Evolutionary conservation across 2,329 filamentous ascomycete genomes (phyloP), one percentile per base, ranked within the genome.

Genomic region (Neospermospora avenae): DNA sequence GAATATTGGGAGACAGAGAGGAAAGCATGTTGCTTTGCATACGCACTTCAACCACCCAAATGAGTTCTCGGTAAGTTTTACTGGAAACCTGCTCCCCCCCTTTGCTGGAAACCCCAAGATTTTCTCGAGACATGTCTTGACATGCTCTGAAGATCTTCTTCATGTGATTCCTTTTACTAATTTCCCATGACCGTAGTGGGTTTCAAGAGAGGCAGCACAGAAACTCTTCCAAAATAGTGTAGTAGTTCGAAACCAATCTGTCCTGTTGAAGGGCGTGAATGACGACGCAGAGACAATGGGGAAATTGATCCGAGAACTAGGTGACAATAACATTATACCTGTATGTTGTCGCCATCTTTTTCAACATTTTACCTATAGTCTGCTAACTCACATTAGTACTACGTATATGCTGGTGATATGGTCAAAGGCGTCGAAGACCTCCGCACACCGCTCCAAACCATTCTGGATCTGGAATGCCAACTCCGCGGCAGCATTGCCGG

Each of bases 331-430:
- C 45, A 79, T 87, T 49, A 74, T 79, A 53, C 84, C 84, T 5
- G 81, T 84, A 69, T 65, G 80, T 68, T n/a, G 45, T 28, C 39
- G n/a, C n/a, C 28, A 20, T 52, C 46, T 34, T 44, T 45, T 8
- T 16, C 14, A 14, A 14, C 31, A 31, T n/a, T 35, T 34, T 42
- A 48, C 25, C 11, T 10, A 10, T 31, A 31, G 5, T 6, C 28
- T n/a, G 55, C 34, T 58, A 34, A 51, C n/a, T 3, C 5, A 11
- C 7, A n/a, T 4, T 10, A 84, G 80, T 87, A 87, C 70, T 88
- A 88, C 66, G 80, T 88, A 55, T 88, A 87, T 70, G 84, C 86
- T 68, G 82, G 81, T 49, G 85, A 88, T 69, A 83, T 87, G 79
- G 82, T 86, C 8, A 72, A 76, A 28, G 81, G 79, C 46, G 77